These are phyloP conservation scores for Spatholobus suberectus DNA, from an alignment of 306 rosid genomes.

Conservation along the genomic window DNA sequence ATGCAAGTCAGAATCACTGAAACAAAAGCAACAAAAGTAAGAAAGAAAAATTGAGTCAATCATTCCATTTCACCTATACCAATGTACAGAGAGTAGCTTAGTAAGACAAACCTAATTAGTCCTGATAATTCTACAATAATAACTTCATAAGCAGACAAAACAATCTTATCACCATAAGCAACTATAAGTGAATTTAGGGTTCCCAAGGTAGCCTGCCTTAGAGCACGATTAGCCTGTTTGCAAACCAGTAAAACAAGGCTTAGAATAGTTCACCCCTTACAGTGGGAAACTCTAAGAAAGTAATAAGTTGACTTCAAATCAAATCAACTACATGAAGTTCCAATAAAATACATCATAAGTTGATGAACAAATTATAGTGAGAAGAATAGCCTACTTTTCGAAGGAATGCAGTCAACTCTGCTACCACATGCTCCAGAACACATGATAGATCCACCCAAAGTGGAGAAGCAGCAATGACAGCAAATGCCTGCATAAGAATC, in stretches of 20 bases:
- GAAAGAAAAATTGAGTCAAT: constrained; percentile 26
- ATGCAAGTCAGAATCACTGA: constrained; percentile 98
- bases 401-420: constrained; percentile 93
- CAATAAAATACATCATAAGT: constrained; percentile 25
- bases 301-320: not conserved
- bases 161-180: constrained; percentile 97
- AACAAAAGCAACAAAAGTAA: constrained; percentile 35
- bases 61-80: constrained; percentile 19
- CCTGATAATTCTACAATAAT: constrained; percentile 92
- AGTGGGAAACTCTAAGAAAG: not conserved
- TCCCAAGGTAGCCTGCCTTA: constrained; percentile 97
- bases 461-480: constrained; percentile 94
- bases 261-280: constrained; percentile 14
- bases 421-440: constrained; percentile 88
- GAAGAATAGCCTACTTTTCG: constrained; percentile 72
- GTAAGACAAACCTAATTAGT: constrained; percentile 75
- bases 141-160: constrained; percentile 90
- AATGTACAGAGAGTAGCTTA: constrained; percentile 19
- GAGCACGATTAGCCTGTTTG: constrained; percentile 92
- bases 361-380: not conserved
- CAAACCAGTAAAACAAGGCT: constrained; percentile 38
- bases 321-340: constrained; percentile 22
- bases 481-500: constrained; percentile 76
- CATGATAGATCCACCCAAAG: constrained; percentile 87
- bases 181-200: constrained; percentile 92